A percentile compares a stretch with the other conserved stretches of the same genome.
phyloP scores from a whole-genome alignment of 106 monocot genomes.

The Dioscorea dumetorum region DNA sequence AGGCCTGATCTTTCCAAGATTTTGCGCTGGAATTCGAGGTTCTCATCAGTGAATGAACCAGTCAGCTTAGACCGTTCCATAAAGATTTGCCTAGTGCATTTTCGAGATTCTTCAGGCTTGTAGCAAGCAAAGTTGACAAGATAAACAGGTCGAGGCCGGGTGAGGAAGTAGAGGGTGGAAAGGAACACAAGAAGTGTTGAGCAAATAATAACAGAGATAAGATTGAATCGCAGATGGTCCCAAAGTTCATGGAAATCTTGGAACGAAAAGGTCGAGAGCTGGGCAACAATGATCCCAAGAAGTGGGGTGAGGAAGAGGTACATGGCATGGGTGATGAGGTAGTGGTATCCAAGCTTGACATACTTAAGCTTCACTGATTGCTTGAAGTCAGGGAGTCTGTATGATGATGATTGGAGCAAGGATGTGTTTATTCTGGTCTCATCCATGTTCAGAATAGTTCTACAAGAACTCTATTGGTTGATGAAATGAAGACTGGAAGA shows the following conservation, averaged over 20 bases:
- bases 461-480: too few relatives aligned
- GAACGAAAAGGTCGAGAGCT: constrained; percentile 12
- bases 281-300: constrained; percentile 8
- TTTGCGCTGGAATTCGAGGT: constrained; percentile 20
- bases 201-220: constrained; percentile 16
- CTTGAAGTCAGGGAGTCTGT: constrained; percentile 9
- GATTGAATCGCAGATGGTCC: constrained; percentile 21
- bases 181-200: constrained; percentile 12
- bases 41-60: constrained; percentile 11
- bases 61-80: not conserved
- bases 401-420: too few relatives aligned
- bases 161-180: constrained; percentile 14
- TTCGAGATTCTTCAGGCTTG: constrained; percentile 10
- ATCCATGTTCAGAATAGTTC: too few relatives aligned
- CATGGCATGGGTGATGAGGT: constrained; percentile 28
- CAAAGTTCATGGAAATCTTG: constrained; percentile 18
- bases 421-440: too few relatives aligned
- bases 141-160: constrained; percentile 16
- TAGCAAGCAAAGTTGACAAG: constrained; percentile 27
- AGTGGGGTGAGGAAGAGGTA: constrained; percentile 23
- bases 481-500: too few relatives aligned
- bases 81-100: constrained; percentile 8
- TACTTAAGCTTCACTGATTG: constrained; percentile 22
- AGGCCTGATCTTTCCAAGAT: constrained; percentile 28
- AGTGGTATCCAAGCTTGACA: constrained; percentile 39